phyloP scores from a whole-genome alignment of 2,329 filamentous ascomycete genomes.

The Penicillium sp. region DNA sequence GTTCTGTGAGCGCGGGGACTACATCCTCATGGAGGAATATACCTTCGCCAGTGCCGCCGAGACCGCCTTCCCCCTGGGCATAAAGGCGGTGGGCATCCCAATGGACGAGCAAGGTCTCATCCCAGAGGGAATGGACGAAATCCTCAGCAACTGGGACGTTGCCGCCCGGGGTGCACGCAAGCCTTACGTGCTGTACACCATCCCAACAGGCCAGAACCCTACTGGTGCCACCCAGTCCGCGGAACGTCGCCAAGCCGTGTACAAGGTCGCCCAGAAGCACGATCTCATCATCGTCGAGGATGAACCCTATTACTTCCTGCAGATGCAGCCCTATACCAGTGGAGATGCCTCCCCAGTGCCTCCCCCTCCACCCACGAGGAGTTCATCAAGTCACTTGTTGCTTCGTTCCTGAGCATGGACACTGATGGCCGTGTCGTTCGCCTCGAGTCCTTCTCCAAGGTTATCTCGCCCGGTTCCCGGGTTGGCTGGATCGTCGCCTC shows the following conservation, averaged over 20 bases:
- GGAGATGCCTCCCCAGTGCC: conserved; percentile 53
- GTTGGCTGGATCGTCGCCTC: conserved; percentile 88
- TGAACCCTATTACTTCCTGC: conserved; percentile 92
- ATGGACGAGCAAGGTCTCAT: conserved; percentile 68
- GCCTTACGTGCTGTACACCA: conserved; percentile 68
- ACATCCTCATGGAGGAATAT: conserved; percentile 83
- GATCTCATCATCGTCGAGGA: conserved; percentile 87
- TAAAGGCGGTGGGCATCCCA: conserved; percentile 60
- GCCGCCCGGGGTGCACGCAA: conserved; percentile 58
- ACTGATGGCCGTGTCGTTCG: conserved; percentile 84
- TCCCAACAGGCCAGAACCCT: conserved; percentile 84
- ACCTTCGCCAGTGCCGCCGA: conserved; percentile 79
- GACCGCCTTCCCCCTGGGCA: conserved; percentile 62
- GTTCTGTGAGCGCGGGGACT: conserved; percentile 73
- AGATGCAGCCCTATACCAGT: conserved; percentile 72
- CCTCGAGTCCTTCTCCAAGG: conserved; percentile 91
- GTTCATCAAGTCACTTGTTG: conserved; percentile 72
- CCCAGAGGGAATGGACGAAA: conserved; percentile 60
- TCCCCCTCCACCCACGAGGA: conserved; percentile 64
- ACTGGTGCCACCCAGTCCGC: conserved; percentile 78
- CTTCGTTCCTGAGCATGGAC: conserved; percentile 77
- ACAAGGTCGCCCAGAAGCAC: conserved; percentile 76
- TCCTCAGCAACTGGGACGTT: conserved; percentile 66
- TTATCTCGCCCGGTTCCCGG: conserved; percentile 77
- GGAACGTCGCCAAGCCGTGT: conserved; percentile 69